A percentile compares a stretch with the other conserved stretches of the same genome.
phyloP scores from a whole-genome alignment of 179 eudicot species.

The Gypsophila paniculata region DNA sequence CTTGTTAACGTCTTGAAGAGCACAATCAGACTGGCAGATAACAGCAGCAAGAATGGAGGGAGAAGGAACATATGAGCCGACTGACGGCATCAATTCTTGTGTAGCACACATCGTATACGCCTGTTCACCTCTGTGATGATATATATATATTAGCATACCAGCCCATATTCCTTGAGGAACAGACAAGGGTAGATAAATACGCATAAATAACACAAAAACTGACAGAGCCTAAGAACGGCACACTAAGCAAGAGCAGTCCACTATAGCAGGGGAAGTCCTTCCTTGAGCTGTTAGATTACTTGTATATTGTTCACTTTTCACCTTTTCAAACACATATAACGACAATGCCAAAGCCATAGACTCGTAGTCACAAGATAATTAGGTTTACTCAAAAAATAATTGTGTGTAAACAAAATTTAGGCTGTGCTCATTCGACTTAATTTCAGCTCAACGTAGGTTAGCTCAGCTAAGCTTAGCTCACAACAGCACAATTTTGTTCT shows the following conservation, averaged over 20 bases:
- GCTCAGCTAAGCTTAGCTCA: too few relatives aligned
- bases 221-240: neutral
- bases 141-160: conserved; percentile 29
- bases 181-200: neutral
- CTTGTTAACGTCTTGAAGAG: conserved; percentile 63
- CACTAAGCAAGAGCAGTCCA: neutral
- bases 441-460: too few relatives aligned
- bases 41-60: conserved; percentile 81
- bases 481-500: too few relatives aligned
- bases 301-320: neutral
- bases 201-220: neutral
- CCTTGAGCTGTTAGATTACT: neutral
- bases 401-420: too few relatives aligned
- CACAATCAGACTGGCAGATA: conserved; percentile 67
- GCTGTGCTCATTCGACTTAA: too few relatives aligned
- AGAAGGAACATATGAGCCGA: conserved; percentile 79
- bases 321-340: neutral
- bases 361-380: too few relatives aligned
- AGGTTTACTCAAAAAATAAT: too few relatives aligned
- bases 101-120: conserved; percentile 65
- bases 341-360: too few relatives aligned
- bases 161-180: neutral
- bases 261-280: neutral
- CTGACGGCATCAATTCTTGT: conserved; percentile 87
- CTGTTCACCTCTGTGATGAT: conserved; percentile 80